Percentiles rank a stretch among this genome's conserved stretches.
Conservation (phyloP, 2,329 filamentous ascomycete genomes). For the Beauveria rudraprayagi region DNA sequence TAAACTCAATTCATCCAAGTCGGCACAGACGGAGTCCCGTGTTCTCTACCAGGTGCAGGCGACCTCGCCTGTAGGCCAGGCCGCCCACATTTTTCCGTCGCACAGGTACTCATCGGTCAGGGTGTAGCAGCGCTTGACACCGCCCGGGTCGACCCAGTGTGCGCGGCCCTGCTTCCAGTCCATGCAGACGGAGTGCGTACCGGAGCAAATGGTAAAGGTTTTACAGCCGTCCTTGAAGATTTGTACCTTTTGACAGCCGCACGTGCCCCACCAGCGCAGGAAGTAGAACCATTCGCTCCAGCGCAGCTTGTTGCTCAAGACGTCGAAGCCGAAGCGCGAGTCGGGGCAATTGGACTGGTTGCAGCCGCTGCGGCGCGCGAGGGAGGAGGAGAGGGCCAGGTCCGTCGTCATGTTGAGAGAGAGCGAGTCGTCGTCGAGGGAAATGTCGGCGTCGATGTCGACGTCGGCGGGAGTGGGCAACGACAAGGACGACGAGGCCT, state of each 20-base stretch:
- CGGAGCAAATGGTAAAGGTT: not conserved
- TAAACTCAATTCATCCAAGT: no score
- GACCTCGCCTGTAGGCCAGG: not conserved
- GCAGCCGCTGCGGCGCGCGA: not conserved
- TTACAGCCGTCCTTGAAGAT: not conserved
- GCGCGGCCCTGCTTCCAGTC: not conserved
- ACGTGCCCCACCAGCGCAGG: not conserved
- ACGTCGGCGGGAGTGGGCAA: no score
- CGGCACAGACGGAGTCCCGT: no score
- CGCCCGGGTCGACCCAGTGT: not conserved
- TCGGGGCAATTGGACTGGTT: not conserved
- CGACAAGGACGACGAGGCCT: no score
- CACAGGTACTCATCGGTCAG: not conserved
- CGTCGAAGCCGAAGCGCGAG: not conserved
- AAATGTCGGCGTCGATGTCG: no score
- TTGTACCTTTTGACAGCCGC: not conserved
- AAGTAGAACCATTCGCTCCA: not conserved
- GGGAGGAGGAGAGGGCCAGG: no score
- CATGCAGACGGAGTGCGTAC: not conserved
- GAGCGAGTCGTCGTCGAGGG: no score
- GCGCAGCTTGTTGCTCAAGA: not conserved
- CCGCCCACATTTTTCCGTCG: not conserved
- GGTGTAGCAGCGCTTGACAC: not conserved
- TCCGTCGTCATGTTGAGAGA: no score
- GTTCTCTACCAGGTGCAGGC: not conserved